Conservation (phyloP, 169 alveolate species). For the Eimeria zaria region DNA sequence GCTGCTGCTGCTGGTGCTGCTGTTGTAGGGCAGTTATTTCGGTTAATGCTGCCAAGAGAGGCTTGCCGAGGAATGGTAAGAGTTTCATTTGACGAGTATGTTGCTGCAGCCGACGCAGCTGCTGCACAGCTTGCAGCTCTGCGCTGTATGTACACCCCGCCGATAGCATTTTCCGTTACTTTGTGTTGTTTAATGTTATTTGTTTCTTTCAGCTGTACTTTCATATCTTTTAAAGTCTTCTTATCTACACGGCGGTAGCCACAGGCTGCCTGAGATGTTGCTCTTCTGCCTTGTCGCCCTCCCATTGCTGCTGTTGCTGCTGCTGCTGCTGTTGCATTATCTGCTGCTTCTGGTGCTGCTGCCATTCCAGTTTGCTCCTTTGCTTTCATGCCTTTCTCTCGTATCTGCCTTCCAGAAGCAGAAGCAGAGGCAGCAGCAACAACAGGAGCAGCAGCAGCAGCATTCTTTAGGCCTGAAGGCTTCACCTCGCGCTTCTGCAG, state of each 20-base stretch:
- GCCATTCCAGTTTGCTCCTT: background rate
- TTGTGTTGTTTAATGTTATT: background rate
- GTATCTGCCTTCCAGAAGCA: background rate
- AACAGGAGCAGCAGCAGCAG: too few species aligned
- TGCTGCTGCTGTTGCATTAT: background rate
- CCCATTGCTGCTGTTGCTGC: background rate
- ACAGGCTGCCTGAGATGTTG: background rate
- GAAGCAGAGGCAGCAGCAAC: too few species aligned
- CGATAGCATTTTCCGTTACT: background rate
- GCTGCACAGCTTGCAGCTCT: constrained; percentile 36
- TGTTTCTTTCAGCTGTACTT: background rate
- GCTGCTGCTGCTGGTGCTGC: background rate
- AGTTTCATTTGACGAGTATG: background rate
- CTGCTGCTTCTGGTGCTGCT: constrained; percentile 5
- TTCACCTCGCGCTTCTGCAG: background rate
- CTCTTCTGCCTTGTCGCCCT: background rate
- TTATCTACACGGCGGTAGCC: background rate
- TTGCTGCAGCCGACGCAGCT: background rate
- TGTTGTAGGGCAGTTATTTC: background rate
- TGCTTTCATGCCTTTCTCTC: background rate
- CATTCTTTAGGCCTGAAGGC: too few species aligned
- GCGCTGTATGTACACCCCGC: constrained; percentile 33
- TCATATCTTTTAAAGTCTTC: background rate
- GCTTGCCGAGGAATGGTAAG: background rate
- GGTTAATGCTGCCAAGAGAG: background rate